These are phyloP conservation scores for Elsinoe fawcettii DNA, from an alignment of 2,329 filamentous ascomycete genomes.

Conservation along the genomic window DNA sequence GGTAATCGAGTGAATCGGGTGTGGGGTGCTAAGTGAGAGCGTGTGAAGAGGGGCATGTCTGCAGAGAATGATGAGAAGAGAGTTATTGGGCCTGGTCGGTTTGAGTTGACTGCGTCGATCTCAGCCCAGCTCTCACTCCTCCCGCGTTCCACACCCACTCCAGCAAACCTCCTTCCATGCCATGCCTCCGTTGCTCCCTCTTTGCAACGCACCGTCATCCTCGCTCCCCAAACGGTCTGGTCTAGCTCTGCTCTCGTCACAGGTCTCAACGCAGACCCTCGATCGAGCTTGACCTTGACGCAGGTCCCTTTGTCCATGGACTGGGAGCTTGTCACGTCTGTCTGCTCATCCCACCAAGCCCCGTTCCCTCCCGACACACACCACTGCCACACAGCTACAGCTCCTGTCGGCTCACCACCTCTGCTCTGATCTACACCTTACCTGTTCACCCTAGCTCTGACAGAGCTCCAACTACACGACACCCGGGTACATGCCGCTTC, in stretches of 20 bases:
- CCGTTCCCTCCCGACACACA: conserved; percentile 12
- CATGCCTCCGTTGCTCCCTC: conserved; percentile 10
- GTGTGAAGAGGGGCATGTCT: neutral
- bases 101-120: too few relatives aligned
- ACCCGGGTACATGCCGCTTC: conserved; percentile 14
- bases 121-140: neutral
- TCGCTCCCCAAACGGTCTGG: neutral
- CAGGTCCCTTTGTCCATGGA: conserved; percentile 1
- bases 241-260: conserved; percentile 6
- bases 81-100: too few relatives aligned
- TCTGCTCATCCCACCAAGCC: neutral
- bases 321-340: neutral
- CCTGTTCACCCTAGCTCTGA: conserved; percentile 17
- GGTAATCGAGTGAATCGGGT: neutral
- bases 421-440: conserved; percentile 3
- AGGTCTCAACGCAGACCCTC: conserved; percentile 3
- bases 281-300: conserved; percentile 6
- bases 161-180: conserved; percentile 2
- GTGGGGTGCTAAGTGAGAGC: neutral
- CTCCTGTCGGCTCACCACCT: conserved; percentile 12
- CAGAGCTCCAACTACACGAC: conserved; percentile 2
- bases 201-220: neutral
- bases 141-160: conserved; percentile 8
- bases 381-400: conserved; percentile 7
- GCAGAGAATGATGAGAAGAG: too few relatives aligned